Evolutionary conservation across 371 early-diverging fungal genomes (phyloP), one percentile per base, ranked within the genome.

Genomic region (Mortierella sp.): DNA sequence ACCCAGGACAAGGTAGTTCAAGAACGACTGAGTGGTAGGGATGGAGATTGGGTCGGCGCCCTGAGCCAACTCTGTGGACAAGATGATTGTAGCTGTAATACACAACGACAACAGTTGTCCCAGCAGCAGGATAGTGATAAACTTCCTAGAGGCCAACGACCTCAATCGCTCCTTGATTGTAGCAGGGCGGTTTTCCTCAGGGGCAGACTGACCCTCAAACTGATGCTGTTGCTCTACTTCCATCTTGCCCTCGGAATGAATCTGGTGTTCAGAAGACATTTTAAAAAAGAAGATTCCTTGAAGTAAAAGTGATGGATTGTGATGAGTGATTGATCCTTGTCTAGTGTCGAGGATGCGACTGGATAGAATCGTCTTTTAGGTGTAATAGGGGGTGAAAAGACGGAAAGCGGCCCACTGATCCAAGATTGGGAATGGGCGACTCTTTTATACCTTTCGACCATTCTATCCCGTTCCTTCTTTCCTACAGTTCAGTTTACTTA

Each of bases 91-190:
- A 15, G 88, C 86, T 2, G 93, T 92, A 63, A 93, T 92, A 68
- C 93, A 94, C 22, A 94, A 82, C 2, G 94, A 87, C 22, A 93
- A 78, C 1, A 92, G 60, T 79, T 92, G 92, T 22, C 92, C 92
- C 17, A 91, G 65, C 0, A 75, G 56, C 12, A 90, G 67, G 53
- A 87, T 85, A 13, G 51, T 34, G 58, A 84, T 12, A 61, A 84
- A 76, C n/a, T 66, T 34, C 43, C 58, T 66, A 3, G 79, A 57
- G 40, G 22, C 51, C 53, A 73, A 54, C 43, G 43, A 47, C 1
- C 43, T 19, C 2, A 56, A 0, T 15, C 72, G 37, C n/a, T 68
- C 42, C 34, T 9, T 55, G 62, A 61, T 66, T 8, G 70, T 66
- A 4, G 61, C 61, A 42, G 61, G 45, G 2, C 40, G 19, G 22